Conservation (phyloP, 768 basidiomycete genomes). For the Phaeolepiota aurea region DNA sequence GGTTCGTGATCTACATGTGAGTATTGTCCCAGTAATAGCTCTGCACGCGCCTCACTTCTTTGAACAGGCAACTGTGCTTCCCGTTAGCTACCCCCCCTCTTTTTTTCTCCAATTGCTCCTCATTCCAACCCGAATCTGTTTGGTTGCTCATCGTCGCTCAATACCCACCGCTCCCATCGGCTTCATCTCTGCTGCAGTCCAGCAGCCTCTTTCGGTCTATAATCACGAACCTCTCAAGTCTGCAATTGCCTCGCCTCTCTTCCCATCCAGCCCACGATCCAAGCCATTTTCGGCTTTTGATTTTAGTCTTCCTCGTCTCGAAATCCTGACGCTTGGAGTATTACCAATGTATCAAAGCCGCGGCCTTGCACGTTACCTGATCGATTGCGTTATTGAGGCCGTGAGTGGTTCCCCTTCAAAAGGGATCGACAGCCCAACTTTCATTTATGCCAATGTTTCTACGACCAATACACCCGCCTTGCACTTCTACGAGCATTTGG, state of each 20-base stretch:
- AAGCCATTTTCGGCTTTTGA: constrained; percentile 11
- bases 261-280: constrained; percentile 7
- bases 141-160: constrained; percentile 25
- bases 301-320: constrained; percentile 22
- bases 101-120: constrained; percentile 41
- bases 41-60: constrained; percentile 4
- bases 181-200: constrained; percentile 34
- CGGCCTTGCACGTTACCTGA: constrained; percentile 35
- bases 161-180: constrained; percentile 24
- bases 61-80: constrained; percentile 25
- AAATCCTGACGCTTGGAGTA: constrained; percentile 47
- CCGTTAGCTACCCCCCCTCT: constrained; percentile 29
- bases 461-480: constrained; percentile 30
- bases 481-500: constrained; percentile 35
- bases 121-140: constrained; percentile 28
- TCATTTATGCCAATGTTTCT: constrained; percentile 37
- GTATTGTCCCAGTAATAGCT: constrained; percentile 13
- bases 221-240: constrained; percentile 8
- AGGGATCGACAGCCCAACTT: constrained; percentile 13
- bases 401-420: constrained; percentile 18
- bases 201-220: constrained; percentile 13
- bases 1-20: constrained; percentile 33
- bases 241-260: constrained; percentile 4
- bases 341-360: constrained; percentile 32
- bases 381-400: constrained; percentile 21